A percentile compares a stretch with the other conserved stretches of the same genome.
Evolutionary conservation across 768 basidiomycete species (phyloP).

Genomic region (Russula compacta): DNA sequence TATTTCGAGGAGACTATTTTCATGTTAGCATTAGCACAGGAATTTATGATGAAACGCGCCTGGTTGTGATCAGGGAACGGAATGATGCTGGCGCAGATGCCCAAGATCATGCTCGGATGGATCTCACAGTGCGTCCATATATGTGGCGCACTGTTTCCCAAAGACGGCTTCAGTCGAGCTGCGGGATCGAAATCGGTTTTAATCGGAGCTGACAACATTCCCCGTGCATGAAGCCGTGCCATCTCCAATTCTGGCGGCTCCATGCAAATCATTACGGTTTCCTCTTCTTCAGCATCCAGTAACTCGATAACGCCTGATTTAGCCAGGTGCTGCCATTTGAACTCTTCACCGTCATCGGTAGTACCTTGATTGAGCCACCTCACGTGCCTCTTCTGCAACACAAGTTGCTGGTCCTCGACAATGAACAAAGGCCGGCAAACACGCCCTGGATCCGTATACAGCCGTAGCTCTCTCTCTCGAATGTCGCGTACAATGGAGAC

Average conservation of each 20-base stretch:
- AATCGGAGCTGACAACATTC: slow-evolving; percentile 34
- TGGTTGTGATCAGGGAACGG: slow-evolving; percentile 99
- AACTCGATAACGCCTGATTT: slow-evolving; percentile 87
- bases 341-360: slow-evolving; percentile 42
- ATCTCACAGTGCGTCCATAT: slow-evolving; percentile 99
- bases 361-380: slow-evolving; percentile 52
- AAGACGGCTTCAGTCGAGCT: slow-evolving; percentile 66
- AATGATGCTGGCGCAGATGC: slow-evolving; percentile 97
- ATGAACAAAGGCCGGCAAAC: slow-evolving; percentile 97
- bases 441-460: slow-evolving; percentile 95
- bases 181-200: slow-evolving; percentile 73
- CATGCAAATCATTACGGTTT: slow-evolving; percentile 99
- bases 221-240: slow-evolving; percentile 50
- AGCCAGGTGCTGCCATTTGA: slow-evolving; percentile 76
- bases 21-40: slow-evolving; percentile 4
- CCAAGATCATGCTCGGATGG: slow-evolving; percentile 97
- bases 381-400: slow-evolving; percentile 78
- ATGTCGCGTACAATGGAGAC: slow-evolving; percentile 98
- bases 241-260: slow-evolving; percentile 91
- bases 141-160: slow-evolving; percentile 59
- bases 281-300: slow-evolving; percentile 97
- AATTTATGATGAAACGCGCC: slow-evolving; percentile 37
- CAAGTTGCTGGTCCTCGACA: slow-evolving; percentile 83
- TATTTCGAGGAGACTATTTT: slow-evolving; percentile 95
- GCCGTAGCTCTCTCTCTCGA: slow-evolving; percentile 84